Base-by-base conservation (phyloP, 2,329 filamentous ascomycete genomes). In the Alternaria incomplexa region DNA sequence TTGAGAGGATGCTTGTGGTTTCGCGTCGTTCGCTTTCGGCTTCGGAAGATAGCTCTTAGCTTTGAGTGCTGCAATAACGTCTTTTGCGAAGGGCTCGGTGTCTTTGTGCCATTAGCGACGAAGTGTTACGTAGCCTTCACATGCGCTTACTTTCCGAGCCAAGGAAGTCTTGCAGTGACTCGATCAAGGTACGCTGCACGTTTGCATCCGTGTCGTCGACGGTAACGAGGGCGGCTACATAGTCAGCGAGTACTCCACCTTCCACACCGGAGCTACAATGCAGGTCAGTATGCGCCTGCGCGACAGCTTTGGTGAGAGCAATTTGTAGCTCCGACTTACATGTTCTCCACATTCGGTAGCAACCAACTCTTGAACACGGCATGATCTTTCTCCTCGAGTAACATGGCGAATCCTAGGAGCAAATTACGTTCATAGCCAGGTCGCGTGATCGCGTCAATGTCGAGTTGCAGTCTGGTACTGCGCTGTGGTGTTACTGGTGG, bases 191-290 rank as follows among this genome's bases (percentile, higher is more conserved):
- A 70, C 85, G 83, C 73, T 88, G 87, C 57, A 93, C 89, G 20
- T 87, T 84, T n/a, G 85, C 84, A 44, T 86, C 82, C 54, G 88
- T 84, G 64, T 90, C 90, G 67, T 72, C 64, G 64, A 91, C 89
- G 58, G 88, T 87, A 48, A 95, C 82, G 20, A 96, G 86, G 7
- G 91, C 92, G 64, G 94, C 85, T n/a, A 95, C 90, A 76, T 94
- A 96, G 72, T 96, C 92, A 50, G 91, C 92, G 4, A 96, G 88
- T 6, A 95, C 91, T 73, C 93, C 92, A 30, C 90, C 87, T 76
- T 96, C 92, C 54, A 91, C 91, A 73, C 94, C 91, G 26, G 91
- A 92, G 56, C 91, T 93, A 53, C 44, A 12, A 5, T 28, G 17
- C 28, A 40, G 40, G 56, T 67, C 22, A 71, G 59, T 45, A 46